Base-by-base conservation (phyloP, 495 filamentous ascomycete genomes). In the Wilcoxina mikolae region DNA sequence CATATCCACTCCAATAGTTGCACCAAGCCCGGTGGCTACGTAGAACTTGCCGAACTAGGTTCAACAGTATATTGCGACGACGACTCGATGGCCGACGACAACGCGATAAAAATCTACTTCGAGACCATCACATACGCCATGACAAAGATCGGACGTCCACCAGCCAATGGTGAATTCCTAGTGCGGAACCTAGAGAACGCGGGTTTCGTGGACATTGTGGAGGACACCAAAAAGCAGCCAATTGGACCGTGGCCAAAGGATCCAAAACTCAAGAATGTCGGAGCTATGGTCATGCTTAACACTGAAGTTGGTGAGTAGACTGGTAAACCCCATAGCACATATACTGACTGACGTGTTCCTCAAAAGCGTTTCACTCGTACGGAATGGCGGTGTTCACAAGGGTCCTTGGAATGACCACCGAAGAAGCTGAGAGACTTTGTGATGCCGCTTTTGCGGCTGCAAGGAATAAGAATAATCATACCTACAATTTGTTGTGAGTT, bases 201-300 rank as follows among this genome's bases (percentile, higher is more conserved):
- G 10, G 53, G 53, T 3, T 56, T 56, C 56, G 10, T 52, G 54
- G 5, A 63, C 29, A 4, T 44, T 7, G 47, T 44, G 41, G 53
- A 42, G 7, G 27, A 58, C 20, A 45, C 22, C 10, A 33, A 35
- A 5, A 52, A 55, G 4, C 42, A 39, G 46, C 73, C 73, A 3
- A 65, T 73, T 60, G 70, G 68, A 48, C 68, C 73, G 10, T 75
- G 73, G 73, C 64, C 73, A 25, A 71, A 70, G 41, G 70, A 75
- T 50, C 65, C 65, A 23, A 69, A 71, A 24, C 59, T 72, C 42
- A 75, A 74, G 56, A 68, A 75, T 26, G 60, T 74, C 22, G 73
- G 73, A 3, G 64, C 43, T 35, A 22, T 49, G 26, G 45, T 29
- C 4, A 10, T 49, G 4, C 23, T 49, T 10, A 49, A 23, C 20